Conservation (phyloP, 805 yeast genomes). For the Candida sonorensis region DNA sequence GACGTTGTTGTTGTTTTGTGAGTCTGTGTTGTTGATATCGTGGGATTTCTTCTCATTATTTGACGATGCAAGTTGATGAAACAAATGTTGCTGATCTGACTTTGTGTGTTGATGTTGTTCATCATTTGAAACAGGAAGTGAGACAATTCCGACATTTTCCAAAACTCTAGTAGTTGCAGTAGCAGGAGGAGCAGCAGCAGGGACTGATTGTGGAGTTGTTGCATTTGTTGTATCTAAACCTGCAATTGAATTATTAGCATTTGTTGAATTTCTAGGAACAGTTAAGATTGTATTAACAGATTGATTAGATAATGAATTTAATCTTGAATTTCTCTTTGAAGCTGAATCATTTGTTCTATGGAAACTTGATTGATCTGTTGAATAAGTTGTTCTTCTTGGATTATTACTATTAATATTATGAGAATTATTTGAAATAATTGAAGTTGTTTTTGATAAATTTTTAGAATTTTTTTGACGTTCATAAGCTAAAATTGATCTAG, state of each 20-base stretch:
- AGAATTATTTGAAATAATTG: conserved; percentile 24
- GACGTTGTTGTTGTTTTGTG: too few relatives aligned
- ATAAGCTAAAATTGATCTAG: conserved; percentile 43
- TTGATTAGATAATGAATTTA: conserved; percentile 15
- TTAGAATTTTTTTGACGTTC: conserved; percentile 24
- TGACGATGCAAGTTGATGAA: too few relatives aligned
- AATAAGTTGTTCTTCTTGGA: conserved; percentile 13
- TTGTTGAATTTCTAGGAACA: conserved; percentile 11
- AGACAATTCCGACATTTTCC: conserved; percentile 1
- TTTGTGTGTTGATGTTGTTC: too few relatives aligned
- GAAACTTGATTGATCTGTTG: conserved; percentile 13
- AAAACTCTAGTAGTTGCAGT: too few relatives aligned
- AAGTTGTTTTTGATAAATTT: conserved; percentile 17
- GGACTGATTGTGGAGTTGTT: background rate
- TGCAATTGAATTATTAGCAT: too few relatives aligned
- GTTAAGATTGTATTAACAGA: conserved; percentile 18
- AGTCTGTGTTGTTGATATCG: too few relatives aligned
- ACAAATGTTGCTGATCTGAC: too few relatives aligned
- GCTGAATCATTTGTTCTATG: conserved; percentile 7
- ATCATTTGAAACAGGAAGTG: conserved; percentile 1
- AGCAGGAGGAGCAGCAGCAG: too few relatives aligned
- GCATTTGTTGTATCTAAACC: conserved; percentile 2
- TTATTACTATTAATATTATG: conserved; percentile 7
- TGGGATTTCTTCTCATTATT: too few relatives aligned
- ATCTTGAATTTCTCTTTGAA: conserved; percentile 1